Conservation (phyloP, 2,329 filamentous ascomycete species). For the Verticillium albo-atrum region DNA sequence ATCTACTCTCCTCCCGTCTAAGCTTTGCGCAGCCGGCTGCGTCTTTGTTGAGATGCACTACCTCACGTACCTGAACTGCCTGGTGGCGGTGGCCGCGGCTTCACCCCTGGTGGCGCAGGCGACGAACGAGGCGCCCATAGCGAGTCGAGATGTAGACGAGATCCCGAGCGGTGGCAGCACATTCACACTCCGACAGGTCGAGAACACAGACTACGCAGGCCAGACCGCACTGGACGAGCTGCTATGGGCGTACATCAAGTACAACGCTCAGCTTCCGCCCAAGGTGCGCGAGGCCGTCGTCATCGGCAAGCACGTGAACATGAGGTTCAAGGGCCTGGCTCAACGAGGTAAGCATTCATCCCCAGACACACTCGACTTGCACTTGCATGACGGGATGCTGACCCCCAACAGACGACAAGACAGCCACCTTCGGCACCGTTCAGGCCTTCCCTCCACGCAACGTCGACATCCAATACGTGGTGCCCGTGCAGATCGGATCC, state of each 20-base stretch:
- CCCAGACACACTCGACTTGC: background rate
- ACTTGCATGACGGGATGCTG: too few species aligned
- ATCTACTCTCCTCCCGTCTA: background rate
- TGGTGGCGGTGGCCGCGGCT: background rate
- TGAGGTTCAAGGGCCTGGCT: slow-evolving; percentile 15
- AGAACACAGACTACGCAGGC: background rate
- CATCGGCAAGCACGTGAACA: slow-evolving; percentile 16
- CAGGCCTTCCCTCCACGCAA: slow-evolving; percentile 22
- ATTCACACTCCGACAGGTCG: background rate
- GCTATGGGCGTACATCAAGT: slow-evolving; percentile 30
- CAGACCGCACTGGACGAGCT: slow-evolving; percentile 24
- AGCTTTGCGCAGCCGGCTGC: background rate
- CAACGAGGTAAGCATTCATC: background rate
- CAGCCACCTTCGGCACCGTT: slow-evolving; percentile 16
- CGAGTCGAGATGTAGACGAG: background rate
- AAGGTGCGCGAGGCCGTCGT: slow-evolving; percentile 18
- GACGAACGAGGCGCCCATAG: background rate
- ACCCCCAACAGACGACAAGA: slow-evolving; percentile 5
- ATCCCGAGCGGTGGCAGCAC: background rate
- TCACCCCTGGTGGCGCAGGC: background rate
- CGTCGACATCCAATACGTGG: slow-evolving; percentile 53
- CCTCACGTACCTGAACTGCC: background rate
- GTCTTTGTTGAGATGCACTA: background rate
- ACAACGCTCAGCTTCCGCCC: slow-evolving; percentile 24
- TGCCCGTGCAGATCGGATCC: slow-evolving; percentile 58